Evolutionary conservation across 2,329 filamentous ascomycete species (phyloP), one percentile per base, ranked within the genome.

Genomic region (Incumbomyces lentus): DNA sequence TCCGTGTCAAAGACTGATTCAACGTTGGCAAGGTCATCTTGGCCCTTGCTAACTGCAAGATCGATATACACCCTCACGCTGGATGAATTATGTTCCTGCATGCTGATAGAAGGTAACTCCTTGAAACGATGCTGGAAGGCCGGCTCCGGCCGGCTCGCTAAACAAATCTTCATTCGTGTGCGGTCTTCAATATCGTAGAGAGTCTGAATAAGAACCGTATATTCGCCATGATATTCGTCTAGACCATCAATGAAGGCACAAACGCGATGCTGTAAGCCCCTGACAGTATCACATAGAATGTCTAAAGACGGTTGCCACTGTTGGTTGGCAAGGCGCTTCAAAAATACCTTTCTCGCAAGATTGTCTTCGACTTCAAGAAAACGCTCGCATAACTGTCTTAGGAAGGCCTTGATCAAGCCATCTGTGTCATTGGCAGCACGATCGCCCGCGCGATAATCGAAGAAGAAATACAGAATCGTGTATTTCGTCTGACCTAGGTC

Each of bases 211-310:
- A 42, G 18, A 42, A 4, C 18, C 6, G 3, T 13, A 5, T 6
- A 13, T 3, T n/a, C 18, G 3, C 40, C 40, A 13, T 3, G 7
- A 14, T 42, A 42, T n/a, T 42, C 40, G 30, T 42, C 40, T 6
- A 42, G 26, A 14, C 40, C 40, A 14, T 42, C 40, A 31, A 42
- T 31, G 26, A 42, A 42, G 6, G 40, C 6, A 33, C 40, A 42
- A 8, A 42, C 17, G 7, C 14, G 26, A 7, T 8, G 13, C 5
- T 30, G 11, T 4, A 31, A 19, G 3, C 3, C 6, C 5, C 6
- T 42, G 4, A 39, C 6, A 13, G n/a, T 39, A 6, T 39, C 14
- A 4, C 36, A 6, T 4, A 39, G 22, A 4, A 26, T 26, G 4
- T 26, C 22, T 26, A 26, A 26, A 8, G 8, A 8, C 22, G 5